Evolutionary conservation across 2,329 filamentous ascomycete genomes (phyloP).

Genomic region (Tolypocladium amazonense): DNA sequence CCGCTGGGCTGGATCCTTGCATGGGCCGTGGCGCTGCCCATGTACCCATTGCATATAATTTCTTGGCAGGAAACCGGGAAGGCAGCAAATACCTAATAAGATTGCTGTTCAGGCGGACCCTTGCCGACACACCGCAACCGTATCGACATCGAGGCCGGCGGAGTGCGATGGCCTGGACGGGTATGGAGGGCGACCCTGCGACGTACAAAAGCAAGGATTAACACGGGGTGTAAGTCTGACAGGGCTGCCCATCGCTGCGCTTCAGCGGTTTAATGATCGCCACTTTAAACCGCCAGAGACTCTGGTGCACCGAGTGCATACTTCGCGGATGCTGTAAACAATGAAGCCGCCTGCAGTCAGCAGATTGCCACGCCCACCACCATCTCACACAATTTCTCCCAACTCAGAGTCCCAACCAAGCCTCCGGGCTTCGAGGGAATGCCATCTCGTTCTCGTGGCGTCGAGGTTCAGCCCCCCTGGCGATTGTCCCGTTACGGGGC

Average conservation of each 20-base stretch:
- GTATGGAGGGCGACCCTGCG: neutral
- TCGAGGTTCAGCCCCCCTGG: neutral
- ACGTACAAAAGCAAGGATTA: neutral
- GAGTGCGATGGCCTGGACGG: neutral
- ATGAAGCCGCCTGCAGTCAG: neutral
- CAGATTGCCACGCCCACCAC: neutral
- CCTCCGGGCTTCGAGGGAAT: neutral
- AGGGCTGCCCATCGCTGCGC: neutral
- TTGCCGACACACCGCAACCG: neutral
- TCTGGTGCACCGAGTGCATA: neutral
- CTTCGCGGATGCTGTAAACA: neutral
- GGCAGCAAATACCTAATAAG: neutral
- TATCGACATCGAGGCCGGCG: neutral
- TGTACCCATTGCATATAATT: neutral
- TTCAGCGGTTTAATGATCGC: neutral
- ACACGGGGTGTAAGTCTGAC: neutral
- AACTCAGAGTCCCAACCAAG: neutral
- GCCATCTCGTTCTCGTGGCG: neutral
- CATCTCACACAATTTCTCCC: neutral
- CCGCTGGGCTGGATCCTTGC: constrained; percentile 3
- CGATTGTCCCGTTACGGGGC: neutral
- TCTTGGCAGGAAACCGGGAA: neutral
- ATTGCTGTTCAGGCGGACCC: neutral
- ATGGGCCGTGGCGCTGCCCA: neutral
- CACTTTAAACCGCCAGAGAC: neutral